phyloP scores from a whole-genome alignment of 805 yeast species.

The Kazachstania kunashirensis region DNA sequence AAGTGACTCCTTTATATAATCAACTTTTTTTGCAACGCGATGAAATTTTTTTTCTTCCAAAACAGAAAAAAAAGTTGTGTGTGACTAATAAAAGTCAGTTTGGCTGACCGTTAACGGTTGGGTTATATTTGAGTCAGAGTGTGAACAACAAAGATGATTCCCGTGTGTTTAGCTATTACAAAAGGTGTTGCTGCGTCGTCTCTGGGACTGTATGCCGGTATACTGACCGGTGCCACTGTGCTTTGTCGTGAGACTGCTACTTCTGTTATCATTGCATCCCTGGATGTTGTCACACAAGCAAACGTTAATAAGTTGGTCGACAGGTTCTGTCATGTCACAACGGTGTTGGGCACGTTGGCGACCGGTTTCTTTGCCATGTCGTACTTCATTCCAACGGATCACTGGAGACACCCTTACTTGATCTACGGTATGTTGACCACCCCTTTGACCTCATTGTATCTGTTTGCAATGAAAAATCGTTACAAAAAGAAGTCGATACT shows the following conservation, averaged over 20 bases:
- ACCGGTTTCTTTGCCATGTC: conserved; percentile 44
- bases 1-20: too few relatives aligned
- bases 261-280: conserved; percentile 10
- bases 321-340: conserved; percentile 10
- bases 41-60: too few relatives aligned
- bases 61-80: too few relatives aligned
- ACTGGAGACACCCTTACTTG: conserved; percentile 62
- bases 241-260: conserved; percentile 6
- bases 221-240: conserved; percentile 28
- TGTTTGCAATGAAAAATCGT: conserved; percentile 1
- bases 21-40: too few relatives aligned
- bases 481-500: not conserved
- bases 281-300: conserved; percentile 14
- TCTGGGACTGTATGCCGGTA: conserved; percentile 53
- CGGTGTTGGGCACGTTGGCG: conserved; percentile 38
- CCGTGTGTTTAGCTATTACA: conserved; percentile 45
- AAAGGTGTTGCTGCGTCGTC: conserved; percentile 59
- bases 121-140: conserved; percentile 24
- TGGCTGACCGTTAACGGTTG: not conserved
- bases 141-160: too few relatives aligned
- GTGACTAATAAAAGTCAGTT: too few relatives aligned
- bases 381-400: conserved; percentile 46
- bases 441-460: conserved; percentile 15
- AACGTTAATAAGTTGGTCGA: conserved; percentile 9
- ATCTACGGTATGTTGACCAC: conserved; percentile 41